Percentiles rank a stretch among this genome's conserved stretches.
These are phyloP conservation scores for Fusarium sp. DNA, from an alignment of 2,329 filamentous ascomycete genomes.

Conservation along the genomic window DNA sequence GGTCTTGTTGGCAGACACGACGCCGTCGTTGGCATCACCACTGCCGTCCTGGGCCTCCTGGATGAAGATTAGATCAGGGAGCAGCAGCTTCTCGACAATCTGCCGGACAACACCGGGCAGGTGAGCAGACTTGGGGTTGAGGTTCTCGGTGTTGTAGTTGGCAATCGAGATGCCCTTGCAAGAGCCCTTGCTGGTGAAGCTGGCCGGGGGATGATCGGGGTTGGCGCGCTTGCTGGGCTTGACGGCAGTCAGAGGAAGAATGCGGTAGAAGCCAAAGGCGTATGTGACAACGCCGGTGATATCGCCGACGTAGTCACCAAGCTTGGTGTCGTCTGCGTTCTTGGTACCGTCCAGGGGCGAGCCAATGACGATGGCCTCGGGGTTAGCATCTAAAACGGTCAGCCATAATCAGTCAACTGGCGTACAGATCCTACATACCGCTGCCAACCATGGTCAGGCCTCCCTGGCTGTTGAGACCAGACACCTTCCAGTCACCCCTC, in stretches of 20 bases:
- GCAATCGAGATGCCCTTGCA: conserved; percentile 73
- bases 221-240: conserved; percentile 60
- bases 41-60: conserved; percentile 78
- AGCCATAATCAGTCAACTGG: neutral
- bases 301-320: conserved; percentile 72
- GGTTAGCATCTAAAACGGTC: conserved; percentile 67
- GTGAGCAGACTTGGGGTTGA: conserved; percentile 65
- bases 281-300: conserved; percentile 76
- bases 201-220: conserved; percentile 60
- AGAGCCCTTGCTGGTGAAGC: conserved; percentile 63
- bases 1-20: conserved; percentile 66
- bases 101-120: conserved; percentile 70
- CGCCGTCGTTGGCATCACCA: conserved; percentile 69
- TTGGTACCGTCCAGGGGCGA: conserved; percentile 71
- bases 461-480: conserved; percentile 70
- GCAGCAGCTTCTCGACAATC: conserved; percentile 71
- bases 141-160: conserved; percentile 77
- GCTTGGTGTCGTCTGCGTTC: conserved; percentile 68
- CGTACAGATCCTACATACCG: conserved; percentile 50
- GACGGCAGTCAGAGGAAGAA: conserved; percentile 71
- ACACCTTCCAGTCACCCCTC: conserved; percentile 70
- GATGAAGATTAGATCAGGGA: conserved; percentile 73
- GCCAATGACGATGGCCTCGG: conserved; percentile 74
- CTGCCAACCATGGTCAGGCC: conserved; percentile 71
- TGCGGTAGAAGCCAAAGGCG: conserved; percentile 74